Evolutionary conservation across 768 basidiomycete species (phyloP), one percentile per base, ranked within the genome.

Genomic region (Mycena sanguinolenta): DNA sequence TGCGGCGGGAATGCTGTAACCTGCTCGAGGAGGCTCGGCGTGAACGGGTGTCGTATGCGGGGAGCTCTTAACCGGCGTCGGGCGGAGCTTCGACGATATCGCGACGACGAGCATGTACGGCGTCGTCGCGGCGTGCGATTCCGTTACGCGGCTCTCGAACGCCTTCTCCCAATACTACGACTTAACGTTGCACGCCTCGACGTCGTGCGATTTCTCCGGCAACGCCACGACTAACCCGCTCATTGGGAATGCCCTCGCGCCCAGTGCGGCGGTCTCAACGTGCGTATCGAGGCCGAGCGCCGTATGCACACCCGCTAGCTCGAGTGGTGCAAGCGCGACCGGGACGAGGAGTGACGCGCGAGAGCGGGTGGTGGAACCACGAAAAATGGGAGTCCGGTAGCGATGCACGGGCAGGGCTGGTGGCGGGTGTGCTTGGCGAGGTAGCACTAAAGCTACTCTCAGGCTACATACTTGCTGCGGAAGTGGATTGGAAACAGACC

Each of bases 21-120:
- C n/a, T n/a, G n/a, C n/a, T n/a, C n/a, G n/a, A n/a, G n/a, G n/a
- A n/a, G n/a, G n/a, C n/a, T n/a, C n/a, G n/a, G n/a, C n/a, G n/a
- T n/a, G n/a, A n/a, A n/a, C n/a, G n/a, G n/a, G n/a, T n/a, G n/a
- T n/a, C n/a, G n/a, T n/a, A n/a, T n/a, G n/a, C n/a, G n/a, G n/a
- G n/a, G n/a, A n/a, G 39, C 19, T 42, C 12, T 42, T 42, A 17
- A 9, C 39, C 12, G 39, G 39, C 39, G 8, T 42, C 19, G 39
- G 39, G 39, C 12, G 10, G 19, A 42, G 19, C 19, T 97, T 96
- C 80, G 77, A 80, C 64, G 86, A 89, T 52, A 95, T 98, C 73
- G 84, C 89, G 42, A 78, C 85, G 13, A 86, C 87, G 25, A 96
- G 96, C 50, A 82, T 84, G 5, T 98, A 97, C 73, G 96, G 96